Conservation (phyloP, 495 filamentous ascomycete species). For the Podospora sp. region DNA sequence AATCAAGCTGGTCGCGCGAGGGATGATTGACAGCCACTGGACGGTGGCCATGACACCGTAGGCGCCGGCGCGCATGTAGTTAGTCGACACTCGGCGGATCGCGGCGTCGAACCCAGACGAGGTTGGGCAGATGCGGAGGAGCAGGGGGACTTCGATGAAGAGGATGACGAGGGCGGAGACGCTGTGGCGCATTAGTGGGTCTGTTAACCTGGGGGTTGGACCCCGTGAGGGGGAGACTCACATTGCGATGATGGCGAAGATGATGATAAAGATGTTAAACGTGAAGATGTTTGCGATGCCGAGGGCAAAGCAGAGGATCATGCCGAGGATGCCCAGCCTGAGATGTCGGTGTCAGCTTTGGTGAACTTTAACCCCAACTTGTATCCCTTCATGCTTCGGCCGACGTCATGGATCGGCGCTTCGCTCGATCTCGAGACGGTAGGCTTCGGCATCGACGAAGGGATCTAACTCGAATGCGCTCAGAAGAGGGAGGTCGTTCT, state of each 20-base stretch:
- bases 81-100: constrained; percentile 89
- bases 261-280: constrained; percentile 63
- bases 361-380: background rate
- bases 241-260: constrained; percentile 86
- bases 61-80: constrained; percentile 94
- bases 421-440: background rate
- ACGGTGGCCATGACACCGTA: constrained; percentile 79
- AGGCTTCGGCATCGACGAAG: background rate
- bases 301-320: constrained; percentile 92
- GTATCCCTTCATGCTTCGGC: background rate
- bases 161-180: constrained; percentile 81
- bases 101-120: constrained; percentile 84
- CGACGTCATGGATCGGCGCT: too few relatives aligned
- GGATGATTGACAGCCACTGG: constrained; percentile 77
- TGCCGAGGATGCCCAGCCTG: constrained; percentile 95
- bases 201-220: constrained; percentile 45
- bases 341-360: constrained; percentile 50
- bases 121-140: constrained; percentile 96
- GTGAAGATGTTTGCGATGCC: constrained; percentile 90
- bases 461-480: background rate
- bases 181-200: constrained; percentile 48
- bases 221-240: constrained; percentile 55
- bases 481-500: constrained; percentile 42
- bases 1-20: constrained; percentile 69
- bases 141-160: constrained; percentile 95